Conservation (phyloP, 192 early-diverging fungal species). For the Chytriomyces hyalinus region DNA sequence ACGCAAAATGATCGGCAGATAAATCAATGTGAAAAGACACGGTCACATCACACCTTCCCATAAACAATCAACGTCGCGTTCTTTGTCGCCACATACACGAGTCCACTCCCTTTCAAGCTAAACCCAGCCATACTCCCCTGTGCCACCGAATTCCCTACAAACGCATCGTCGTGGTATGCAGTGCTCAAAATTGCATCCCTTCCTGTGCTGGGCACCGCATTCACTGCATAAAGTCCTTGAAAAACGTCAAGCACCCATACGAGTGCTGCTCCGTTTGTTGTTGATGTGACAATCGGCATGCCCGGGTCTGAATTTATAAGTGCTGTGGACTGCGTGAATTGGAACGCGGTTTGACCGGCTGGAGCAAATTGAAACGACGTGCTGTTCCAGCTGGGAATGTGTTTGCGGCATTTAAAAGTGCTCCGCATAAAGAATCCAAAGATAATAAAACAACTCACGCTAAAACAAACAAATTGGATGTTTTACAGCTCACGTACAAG, state of each 20-base stretch:
- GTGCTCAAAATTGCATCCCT: constrained; percentile 10
- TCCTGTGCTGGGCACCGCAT: constrained; percentile 1
- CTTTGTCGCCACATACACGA: constrained; percentile 20
- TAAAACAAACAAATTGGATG: background rate
- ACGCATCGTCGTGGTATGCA: constrained; percentile 1
- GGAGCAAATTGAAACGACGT: background rate
- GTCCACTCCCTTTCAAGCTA: constrained; percentile 10
- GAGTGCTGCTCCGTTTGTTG: background rate
- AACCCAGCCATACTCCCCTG: constrained; percentile 3
- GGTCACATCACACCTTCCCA: background rate
- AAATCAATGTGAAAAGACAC: too few relatives aligned
- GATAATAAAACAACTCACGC: background rate
- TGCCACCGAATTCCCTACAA: background rate
- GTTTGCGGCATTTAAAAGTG: background rate
- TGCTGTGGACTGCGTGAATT: background rate
- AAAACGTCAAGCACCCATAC: constrained; percentile 19
- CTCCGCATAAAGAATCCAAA: background rate
- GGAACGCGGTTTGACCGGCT: background rate
- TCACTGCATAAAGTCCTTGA: constrained; percentile 13
- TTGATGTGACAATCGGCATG: constrained; percentile 6
- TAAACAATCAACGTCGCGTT: constrained; percentile 13
- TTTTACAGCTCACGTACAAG: constrained; percentile 9
- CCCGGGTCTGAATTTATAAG: constrained; percentile 1
- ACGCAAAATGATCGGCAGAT: too few relatives aligned
- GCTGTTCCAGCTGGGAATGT: background rate